Base-by-base conservation (phyloP, 139 green algal species). In the Spirogloea muscicola region DNA sequence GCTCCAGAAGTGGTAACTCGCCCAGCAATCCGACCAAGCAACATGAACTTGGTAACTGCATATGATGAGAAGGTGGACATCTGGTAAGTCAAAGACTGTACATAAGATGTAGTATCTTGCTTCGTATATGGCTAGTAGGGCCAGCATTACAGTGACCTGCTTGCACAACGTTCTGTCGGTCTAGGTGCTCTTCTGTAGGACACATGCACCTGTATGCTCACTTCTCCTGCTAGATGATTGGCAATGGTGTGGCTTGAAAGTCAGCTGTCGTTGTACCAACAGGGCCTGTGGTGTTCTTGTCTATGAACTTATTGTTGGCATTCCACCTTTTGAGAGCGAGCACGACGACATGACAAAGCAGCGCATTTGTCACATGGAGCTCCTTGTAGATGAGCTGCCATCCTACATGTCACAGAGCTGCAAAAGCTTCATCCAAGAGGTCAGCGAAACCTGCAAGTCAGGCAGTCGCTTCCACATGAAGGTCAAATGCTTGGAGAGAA, bases 221-320 rank as follows among this genome's bases (percentile, higher is more conserved):
- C n/a, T n/a, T n/a, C n/a, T n/a, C n/a, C n/a, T n/a, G n/a, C n/a
- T n/a, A n/a, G n/a, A n/a, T n/a, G n/a, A n/a, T n/a, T n/a, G n/a
- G n/a, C n/a, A n/a, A n/a, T n/a, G n/a, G n/a, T n/a, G n/a, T n/a
- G n/a, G n/a, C n/a, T n/a, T n/a, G n/a, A n/a, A n/a, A n/a, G n/a
- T n/a, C n/a, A n/a, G n/a, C n/a, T n/a, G n/a, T n/a, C n/a, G n/a
- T n/a, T n/a, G n/a, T n/a, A n/a, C n/a, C n/a, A 9, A 2, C 48
- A 77, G 69, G 69, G 71, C 71, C 27, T 92, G 79, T 7, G 90
- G 90, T 1, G 82, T 94, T 16, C 84, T 95, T 55, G 89, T 88
- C 1, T 94, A 91, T 65, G 90, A 95, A 83, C 88, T 94, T 38
- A 78, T 92, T 16, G 84, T 90, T 40, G 90, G 90, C 1, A 67